phyloP scores from a whole-genome alignment of 208 protist species.

The Entamoeba moshkovskii region DNA sequence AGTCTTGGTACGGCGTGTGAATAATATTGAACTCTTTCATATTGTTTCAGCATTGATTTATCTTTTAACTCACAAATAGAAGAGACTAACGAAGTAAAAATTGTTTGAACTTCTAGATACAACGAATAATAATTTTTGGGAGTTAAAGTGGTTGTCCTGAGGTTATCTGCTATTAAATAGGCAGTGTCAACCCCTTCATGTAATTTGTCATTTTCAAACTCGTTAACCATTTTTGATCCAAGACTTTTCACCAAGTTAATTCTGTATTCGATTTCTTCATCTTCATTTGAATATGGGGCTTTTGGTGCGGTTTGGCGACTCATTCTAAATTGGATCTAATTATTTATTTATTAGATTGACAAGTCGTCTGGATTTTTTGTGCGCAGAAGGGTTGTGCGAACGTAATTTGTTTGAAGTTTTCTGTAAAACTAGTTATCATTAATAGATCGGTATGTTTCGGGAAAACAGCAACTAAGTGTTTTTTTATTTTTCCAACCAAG shows the following conservation, averaged over 20 bases:
- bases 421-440: no score
- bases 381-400: no score
- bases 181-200: background rate
- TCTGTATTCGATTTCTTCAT: background rate
- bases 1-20: slow-evolving; percentile 12
- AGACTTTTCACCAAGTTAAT: background rate
- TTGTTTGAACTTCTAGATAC: background rate
- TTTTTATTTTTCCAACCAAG: no score
- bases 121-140: slow-evolving; percentile 12
- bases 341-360: no score
- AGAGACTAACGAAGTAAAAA: background rate
- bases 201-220: background rate
- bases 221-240: background rate
- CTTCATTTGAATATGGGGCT: background rate
- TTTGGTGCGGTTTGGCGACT: no score
- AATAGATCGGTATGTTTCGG: no score
- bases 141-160: background rate
- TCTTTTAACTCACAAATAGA: background rate
- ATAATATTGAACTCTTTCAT: slow-evolving; percentile 9
- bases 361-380: no score
- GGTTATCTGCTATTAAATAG: background rate
- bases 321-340: no score
- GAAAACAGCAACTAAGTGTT: no score
- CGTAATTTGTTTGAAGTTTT: no score
- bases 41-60: background rate